A percentile compares a stretch with the other conserved stretches of the same genome.
phyloP scores from a whole-genome alignment of 1,139 yeast species.

The Neolecta irregularis region DNA sequence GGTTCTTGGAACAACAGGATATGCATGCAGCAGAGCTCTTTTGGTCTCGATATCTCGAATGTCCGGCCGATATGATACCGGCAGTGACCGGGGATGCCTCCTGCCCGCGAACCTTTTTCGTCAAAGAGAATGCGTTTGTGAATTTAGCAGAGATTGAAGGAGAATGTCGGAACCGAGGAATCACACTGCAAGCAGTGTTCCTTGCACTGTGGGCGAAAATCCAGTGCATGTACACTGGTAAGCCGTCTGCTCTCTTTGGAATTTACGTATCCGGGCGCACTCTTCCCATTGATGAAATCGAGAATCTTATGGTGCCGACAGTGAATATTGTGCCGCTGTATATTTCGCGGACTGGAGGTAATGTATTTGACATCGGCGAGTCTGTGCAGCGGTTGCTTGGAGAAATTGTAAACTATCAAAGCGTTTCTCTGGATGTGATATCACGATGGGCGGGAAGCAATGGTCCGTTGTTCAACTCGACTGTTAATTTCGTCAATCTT shows the following conservation, averaged over 20 bases:
- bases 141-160: not conserved
- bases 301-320: conserved; percentile 14
- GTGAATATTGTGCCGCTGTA: conserved; percentile 18
- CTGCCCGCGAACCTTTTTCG: too few species aligned
- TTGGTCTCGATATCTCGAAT: not conserved
- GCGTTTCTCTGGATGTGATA: conserved; percentile 3
- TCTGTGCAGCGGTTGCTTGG: too few species aligned
- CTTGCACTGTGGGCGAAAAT: conserved; percentile 14
- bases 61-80: too few species aligned
- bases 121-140: too few species aligned
- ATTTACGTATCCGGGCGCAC: conserved; percentile 19
- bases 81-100: too few species aligned
- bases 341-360: conserved; percentile 1
- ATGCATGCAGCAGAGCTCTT: not conserved
- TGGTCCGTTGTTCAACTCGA: conserved; percentile 1
- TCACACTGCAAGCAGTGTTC: conserved; percentile 12
- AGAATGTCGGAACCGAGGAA: conserved; percentile 3
- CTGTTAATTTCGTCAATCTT: not conserved
- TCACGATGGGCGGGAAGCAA: conserved; percentile 6
- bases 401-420: conserved; percentile 8
- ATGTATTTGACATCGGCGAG: too few species aligned
- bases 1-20: not conserved
- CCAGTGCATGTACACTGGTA: conserved; percentile 1
- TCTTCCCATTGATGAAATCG: conserved; percentile 7
- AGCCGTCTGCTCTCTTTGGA: conserved; percentile 13